Percentiles rank a stretch among this genome's conserved stretches.
These are phyloP conservation scores for Eutypella sp. DNA, from an alignment of 2,329 filamentous ascomycete genomes.

Conservation along the genomic window DNA sequence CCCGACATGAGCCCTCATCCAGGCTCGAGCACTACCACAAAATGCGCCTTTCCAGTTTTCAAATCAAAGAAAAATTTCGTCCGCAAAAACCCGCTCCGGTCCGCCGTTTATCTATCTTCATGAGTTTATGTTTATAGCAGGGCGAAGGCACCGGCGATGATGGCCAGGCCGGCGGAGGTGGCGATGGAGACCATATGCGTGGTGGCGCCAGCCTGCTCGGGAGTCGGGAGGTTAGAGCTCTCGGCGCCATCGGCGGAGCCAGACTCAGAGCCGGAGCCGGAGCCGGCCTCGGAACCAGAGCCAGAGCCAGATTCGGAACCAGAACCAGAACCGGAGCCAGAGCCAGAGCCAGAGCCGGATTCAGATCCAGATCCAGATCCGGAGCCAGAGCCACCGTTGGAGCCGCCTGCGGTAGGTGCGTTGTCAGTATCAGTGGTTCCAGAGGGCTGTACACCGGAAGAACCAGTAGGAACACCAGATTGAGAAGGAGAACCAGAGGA, in stretches of 20 bases:
- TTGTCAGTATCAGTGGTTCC: neutral
- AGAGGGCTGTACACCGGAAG: neutral
- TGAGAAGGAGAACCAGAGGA: neutral
- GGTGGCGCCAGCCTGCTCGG: neutral
- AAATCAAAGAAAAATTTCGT: no score
- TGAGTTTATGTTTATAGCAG: constrained; percentile 1
- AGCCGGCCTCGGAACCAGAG: neutral
- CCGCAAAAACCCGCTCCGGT: no score
- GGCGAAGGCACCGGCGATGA: neutral
- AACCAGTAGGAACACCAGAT: neutral
- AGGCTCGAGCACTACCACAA: no score
- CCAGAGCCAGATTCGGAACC: neutral
- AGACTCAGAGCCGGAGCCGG: neutral
- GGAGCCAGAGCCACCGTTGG: neutral
- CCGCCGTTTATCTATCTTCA: no score
- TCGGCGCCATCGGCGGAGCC: neutral
- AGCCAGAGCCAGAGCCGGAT: neutral
- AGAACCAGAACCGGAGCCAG: neutral
- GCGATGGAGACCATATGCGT: neutral
- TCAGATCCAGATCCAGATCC: neutral
- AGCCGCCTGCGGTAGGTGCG: neutral
- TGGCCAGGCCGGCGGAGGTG: neutral
- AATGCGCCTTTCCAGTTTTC: no score
- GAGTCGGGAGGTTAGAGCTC: neutral
- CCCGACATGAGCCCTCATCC: no score